A percentile compares a stretch with the other conserved stretches of the same genome.
phyloP scores from a whole-genome alignment of 305 asterid genomes.

The Coffea humblotiana region DNA sequence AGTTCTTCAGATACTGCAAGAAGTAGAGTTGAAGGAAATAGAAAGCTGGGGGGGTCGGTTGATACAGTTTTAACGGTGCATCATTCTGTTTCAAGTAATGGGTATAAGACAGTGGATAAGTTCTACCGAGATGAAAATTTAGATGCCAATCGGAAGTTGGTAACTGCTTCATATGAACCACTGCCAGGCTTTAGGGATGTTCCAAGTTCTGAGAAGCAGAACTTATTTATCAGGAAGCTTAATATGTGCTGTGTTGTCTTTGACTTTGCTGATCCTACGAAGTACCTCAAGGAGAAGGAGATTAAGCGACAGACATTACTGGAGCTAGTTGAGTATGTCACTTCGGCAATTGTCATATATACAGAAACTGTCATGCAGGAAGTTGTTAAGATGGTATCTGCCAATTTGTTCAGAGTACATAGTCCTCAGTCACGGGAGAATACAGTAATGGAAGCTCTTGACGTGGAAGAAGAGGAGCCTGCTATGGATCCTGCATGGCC shows the following conservation, averaged over 20 bases:
- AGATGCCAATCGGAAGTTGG: constrained; percentile 38
- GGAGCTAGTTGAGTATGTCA: constrained; percentile 71
- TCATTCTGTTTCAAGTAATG: constrained; percentile 43
- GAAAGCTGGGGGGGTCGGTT: constrained; percentile 37
- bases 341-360: constrained; percentile 57
- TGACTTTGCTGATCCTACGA: constrained; percentile 70
- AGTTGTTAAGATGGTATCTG: constrained; percentile 62
- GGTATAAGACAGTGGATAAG: constrained; percentile 39
- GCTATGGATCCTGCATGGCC: constrained; percentile 87
- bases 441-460: constrained; percentile 51
- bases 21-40: constrained; percentile 50
- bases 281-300: constrained; percentile 70
- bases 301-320: constrained; percentile 70
- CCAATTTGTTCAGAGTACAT: constrained; percentile 66
- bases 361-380: constrained; percentile 66
- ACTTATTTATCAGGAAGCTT: constrained; percentile 60
- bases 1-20: constrained; percentile 55
- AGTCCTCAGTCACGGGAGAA: constrained; percentile 78
- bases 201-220: constrained; percentile 67
- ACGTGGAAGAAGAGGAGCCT: constrained; percentile 84
- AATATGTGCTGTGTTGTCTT: constrained; percentile 68
- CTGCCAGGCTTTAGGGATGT: constrained; percentile 74
- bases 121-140: constrained; percentile 38
- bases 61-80: constrained; percentile 62
- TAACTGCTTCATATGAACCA: constrained; percentile 54